A percentile compares a stretch with the other conserved stretches of the same genome.
Conservation (phyloP, 495 filamentous ascomycete species). For the Lophiotrema nucula region DNA sequence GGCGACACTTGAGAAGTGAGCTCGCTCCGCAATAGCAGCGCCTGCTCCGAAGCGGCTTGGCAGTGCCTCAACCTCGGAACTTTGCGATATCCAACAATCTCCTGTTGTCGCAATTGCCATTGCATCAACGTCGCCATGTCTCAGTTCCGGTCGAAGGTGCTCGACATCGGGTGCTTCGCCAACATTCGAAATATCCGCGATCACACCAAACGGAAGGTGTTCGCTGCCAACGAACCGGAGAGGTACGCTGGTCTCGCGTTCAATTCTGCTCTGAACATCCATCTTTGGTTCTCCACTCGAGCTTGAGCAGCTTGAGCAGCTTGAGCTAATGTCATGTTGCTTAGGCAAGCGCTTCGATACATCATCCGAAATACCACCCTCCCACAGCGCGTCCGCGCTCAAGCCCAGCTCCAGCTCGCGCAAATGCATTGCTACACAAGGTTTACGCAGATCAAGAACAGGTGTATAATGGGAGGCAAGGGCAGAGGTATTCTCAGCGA, state of each 20-base stretch:
- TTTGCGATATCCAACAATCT: neutral
- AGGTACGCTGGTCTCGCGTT: no score
- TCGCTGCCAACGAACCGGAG: slow-evolving; percentile 78
- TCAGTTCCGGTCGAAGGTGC: slow-evolving; percentile 79
- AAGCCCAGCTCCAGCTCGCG: slow-evolving; percentile 86
- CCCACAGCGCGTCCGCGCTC: slow-evolving; percentile 72
- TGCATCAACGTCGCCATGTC: slow-evolving; percentile 55
- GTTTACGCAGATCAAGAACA: slow-evolving; percentile 87
- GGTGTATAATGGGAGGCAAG: slow-evolving; percentile 86
- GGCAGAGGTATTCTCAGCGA: slow-evolving; percentile 81
- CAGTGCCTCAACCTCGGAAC: neutral
- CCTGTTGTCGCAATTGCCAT: neutral
- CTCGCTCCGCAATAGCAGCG: no score
- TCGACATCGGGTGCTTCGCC: slow-evolving; percentile 81
- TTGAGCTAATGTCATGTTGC: no score
- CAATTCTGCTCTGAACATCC: no score
- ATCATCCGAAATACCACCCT: slow-evolving; percentile 89
- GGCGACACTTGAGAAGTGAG: no score
- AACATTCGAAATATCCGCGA: slow-evolving; percentile 85
- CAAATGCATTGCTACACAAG: slow-evolving; percentile 95
- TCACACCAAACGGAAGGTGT: slow-evolving; percentile 92
- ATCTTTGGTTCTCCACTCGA: no score
- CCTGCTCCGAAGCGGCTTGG: neutral
- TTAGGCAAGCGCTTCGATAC: slow-evolving; percentile 92
- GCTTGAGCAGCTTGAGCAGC: no score